Evolutionary conservation across 2,329 filamentous ascomycete species (phyloP).

Genomic region (Pseudonectria foliicola): DNA sequence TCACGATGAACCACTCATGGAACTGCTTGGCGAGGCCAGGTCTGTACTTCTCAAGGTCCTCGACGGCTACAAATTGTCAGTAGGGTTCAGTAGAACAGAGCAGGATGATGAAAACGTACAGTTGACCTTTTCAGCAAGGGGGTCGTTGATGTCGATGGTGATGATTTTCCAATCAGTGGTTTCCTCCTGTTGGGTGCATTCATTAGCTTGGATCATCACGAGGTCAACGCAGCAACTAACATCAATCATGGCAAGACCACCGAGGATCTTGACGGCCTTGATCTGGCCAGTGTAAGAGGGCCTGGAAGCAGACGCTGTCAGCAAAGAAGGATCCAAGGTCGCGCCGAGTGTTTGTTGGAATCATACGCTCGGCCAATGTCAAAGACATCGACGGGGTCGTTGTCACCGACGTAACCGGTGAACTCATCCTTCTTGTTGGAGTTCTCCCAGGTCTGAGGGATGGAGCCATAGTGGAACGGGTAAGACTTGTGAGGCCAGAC

Average conservation of each 20-base stretch:
- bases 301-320: not conserved
- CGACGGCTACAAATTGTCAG: conserved; percentile 21
- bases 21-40: conserved; percentile 28
- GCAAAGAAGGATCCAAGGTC: not conserved
- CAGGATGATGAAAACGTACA: conserved; percentile 16
- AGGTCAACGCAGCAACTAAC: conserved; percentile 9
- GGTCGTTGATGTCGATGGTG: conserved; percentile 31
- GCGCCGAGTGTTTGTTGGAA: rapidly evolving
- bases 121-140: conserved; percentile 27
- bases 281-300: conserved; percentile 30
- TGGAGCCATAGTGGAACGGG: conserved; percentile 36
- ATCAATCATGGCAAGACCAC: conserved; percentile 32
- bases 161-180: conserved; percentile 36
- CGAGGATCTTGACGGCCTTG: conserved; percentile 36
- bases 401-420: conserved; percentile 31
- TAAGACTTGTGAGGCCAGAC: conserved; percentile 38
- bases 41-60: conserved; percentile 32
- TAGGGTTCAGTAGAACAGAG: rapidly evolving
- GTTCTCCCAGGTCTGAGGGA: conserved; percentile 38
- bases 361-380: conserved; percentile 26
- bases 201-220: rapidly evolving
- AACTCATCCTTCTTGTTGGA: conserved; percentile 33
- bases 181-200: conserved; percentile 15
- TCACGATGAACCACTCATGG: conserved; percentile 33
- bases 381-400: conserved; percentile 36